Base-by-base conservation (phyloP, 2,329 filamentous ascomycete species). In the Trichoderma sp. region DNA sequence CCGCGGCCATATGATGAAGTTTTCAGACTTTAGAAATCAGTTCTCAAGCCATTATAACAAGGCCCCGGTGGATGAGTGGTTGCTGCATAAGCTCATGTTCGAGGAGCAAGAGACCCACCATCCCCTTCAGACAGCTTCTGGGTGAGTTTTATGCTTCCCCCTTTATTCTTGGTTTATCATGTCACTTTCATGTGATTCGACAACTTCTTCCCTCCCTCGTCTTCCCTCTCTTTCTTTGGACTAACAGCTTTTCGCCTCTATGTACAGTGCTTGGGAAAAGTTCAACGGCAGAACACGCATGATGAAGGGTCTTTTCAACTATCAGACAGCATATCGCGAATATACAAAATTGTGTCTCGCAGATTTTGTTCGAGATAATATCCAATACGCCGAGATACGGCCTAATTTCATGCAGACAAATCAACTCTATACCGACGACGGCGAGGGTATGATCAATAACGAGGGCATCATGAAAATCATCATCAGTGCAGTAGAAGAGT, bases 291-390 rank as follows among this genome's bases (percentile, higher is more conserved):
- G 90, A 4, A 93, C 91, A 4, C 85, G 90, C 64, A 91, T 91
- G 82, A 92, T 93, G 86, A 93, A 93, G 77, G 91, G 91, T 0
- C 82, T 93, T 0, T 86, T 92, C 76, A 91, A 91, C 77, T 92
- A 92, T 75, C 86, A 89, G 76, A 84, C 82, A 4, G 89, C 90
- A 4, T 92, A 90, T 76, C 82, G 83, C 61, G 82, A 81, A 78
- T 93, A 93, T 75, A 91, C 90, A 3, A 81, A 83, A 11, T 78
- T 82, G 3, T 88, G 88, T 23, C 87, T 92, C 12, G 82, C 89
- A 71, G 87, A 89, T 72, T 90, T 93, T 78, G 85, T 89, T 26
- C 76, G 82, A 6, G 90, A 93, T 76, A 88, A 88, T 57, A 90
- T 93, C 74, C 90, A 91, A 80, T 93, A 92, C 75, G 90, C 90